Evolutionary conservation across 2,329 filamentous ascomycete species (phyloP).

Genomic region (Diaporthe aspalathi): DNA sequence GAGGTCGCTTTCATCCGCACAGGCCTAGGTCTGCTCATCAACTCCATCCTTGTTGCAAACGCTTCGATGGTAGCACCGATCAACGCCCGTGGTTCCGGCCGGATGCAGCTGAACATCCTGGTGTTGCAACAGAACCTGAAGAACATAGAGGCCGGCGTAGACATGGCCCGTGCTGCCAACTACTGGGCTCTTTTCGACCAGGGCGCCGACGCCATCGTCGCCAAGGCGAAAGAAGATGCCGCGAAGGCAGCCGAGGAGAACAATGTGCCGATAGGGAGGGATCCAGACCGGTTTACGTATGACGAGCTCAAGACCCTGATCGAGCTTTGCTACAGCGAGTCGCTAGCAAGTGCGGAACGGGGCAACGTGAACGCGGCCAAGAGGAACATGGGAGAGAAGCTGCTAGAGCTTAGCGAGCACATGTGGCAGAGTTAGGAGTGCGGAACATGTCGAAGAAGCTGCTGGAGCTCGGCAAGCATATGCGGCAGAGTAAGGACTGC

Average conservation of each 20-base stretch:
- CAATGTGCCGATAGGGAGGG: slow-evolving; percentile 43
- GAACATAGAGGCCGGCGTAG: slow-evolving; percentile 82
- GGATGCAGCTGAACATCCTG: slow-evolving; percentile 93
- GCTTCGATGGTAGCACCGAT: slow-evolving; percentile 80
- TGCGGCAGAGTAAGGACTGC: not conserved
- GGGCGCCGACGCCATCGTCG: slow-evolving; percentile 74
- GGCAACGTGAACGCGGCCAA: slow-evolving; percentile 75
- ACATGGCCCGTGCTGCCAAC: slow-evolving; percentile 70
- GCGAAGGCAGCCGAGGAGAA: slow-evolving; percentile 51
- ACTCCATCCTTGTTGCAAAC: slow-evolving; percentile 80
- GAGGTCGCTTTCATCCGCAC: slow-evolving; percentile 82
- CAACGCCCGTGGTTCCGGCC: slow-evolving; percentile 84
- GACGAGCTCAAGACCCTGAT: slow-evolving; percentile 75
- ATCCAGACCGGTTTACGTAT: slow-evolving; percentile 66
- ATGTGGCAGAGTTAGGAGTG: slow-evolving; percentile 70
- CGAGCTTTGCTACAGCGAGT: slow-evolving; percentile 76
- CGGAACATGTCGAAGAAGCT: not conserved
- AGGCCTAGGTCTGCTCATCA: slow-evolving; percentile 82
- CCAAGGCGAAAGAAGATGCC: slow-evolving; percentile 65
- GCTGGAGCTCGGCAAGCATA: not conserved
- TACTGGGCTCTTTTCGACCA: slow-evolving; percentile 77
- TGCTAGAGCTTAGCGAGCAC: slow-evolving; percentile 76
- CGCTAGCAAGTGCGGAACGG: slow-evolving; percentile 73
- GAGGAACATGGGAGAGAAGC: slow-evolving; percentile 76
- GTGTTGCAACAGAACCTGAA: slow-evolving; percentile 97